phyloP scores from a whole-genome alignment of 441 rosid genomes.

The Arabidopsis hybrid region DNA sequence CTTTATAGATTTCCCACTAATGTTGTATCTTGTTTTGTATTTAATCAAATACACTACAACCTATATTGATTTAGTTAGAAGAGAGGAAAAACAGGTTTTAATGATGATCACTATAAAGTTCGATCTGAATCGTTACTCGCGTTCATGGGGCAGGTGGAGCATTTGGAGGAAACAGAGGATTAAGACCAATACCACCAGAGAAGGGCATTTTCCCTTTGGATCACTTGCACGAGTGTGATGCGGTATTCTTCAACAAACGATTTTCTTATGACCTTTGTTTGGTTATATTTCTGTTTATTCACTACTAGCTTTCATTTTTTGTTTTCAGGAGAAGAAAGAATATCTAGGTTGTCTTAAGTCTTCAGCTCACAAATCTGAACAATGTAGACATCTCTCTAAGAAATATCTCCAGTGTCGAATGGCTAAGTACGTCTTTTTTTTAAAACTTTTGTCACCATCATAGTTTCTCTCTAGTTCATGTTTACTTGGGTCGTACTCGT shows the following conservation, averaged over 20 bases:
- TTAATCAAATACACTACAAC: too few relatives aligned
- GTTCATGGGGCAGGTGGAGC: constrained; percentile 63
- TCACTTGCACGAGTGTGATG: constrained; percentile 83
- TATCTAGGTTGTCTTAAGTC: constrained; percentile 18
- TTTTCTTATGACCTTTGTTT: too few relatives aligned
- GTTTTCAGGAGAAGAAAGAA: constrained; percentile 13
- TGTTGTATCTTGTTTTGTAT: background rate
- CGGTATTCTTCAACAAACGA: constrained; percentile 47
- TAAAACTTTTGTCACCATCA: too few relatives aligned
- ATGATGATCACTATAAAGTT: too few relatives aligned
- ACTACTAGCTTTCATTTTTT: background rate
- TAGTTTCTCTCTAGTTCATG: too few relatives aligned
- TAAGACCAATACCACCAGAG: constrained; percentile 90
- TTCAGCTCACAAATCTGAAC: constrained; percentile 14
- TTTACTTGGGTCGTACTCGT: background rate
- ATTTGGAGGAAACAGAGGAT: constrained; percentile 93
- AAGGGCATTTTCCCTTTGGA: constrained; percentile 96
- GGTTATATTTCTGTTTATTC: background rate
- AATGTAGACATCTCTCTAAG: constrained; percentile 27
- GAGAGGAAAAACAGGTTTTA: too few relatives aligned
- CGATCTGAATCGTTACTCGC: too few relatives aligned
- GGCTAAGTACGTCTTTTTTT: constrained; percentile 6
- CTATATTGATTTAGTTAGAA: too few relatives aligned
- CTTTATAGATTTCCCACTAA: too few relatives aligned
- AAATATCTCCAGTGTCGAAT: constrained; percentile 19